These are phyloP conservation scores for Inga leiocalycina DNA, from an alignment of 306 rosid genomes.

Conservation along the genomic window DNA sequence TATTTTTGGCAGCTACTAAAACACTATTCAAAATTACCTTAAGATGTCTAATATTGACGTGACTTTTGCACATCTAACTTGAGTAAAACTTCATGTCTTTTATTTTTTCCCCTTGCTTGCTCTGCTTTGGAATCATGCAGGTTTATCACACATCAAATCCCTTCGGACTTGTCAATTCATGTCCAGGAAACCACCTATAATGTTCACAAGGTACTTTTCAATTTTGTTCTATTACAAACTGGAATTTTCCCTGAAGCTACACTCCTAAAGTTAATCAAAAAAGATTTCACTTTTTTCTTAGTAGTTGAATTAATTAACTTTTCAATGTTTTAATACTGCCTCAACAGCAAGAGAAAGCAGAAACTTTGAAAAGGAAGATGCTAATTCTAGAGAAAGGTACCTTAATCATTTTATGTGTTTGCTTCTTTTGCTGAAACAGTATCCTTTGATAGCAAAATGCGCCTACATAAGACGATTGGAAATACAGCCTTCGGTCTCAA, in stretches of 20 bases:
- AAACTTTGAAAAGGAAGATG: constrained; percentile 6
- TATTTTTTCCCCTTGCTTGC: background rate
- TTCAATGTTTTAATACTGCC: background rate
- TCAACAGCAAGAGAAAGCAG: constrained; percentile 9
- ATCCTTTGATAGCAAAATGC: constrained; percentile 79
- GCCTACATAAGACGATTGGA: constrained; percentile 75
- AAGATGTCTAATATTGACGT: constrained; percentile 1
- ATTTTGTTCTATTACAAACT: background rate
- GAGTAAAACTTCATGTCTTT: background rate
- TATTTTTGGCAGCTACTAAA: constrained; percentile 6
- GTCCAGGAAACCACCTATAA: constrained; percentile 70
- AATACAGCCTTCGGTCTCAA: constrained; percentile 58
- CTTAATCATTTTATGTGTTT: constrained; percentile 14
- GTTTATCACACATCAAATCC: constrained; percentile 78
- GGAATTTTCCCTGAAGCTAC: background rate
- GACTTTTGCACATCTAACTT: constrained; percentile 10
- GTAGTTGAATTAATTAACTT: background rate
- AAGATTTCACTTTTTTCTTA: background rate
- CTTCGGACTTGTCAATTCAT: constrained; percentile 73
- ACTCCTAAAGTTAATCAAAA: background rate
- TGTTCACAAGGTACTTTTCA: constrained; percentile 79
- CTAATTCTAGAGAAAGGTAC: background rate
- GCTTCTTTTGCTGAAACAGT: constrained; percentile 60
- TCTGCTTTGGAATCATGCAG: constrained; percentile 51
- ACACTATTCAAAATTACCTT: background rate